Base-by-base conservation (phyloP, 2,329 filamentous ascomycete species). In the Fusarium circinatum region DNA sequence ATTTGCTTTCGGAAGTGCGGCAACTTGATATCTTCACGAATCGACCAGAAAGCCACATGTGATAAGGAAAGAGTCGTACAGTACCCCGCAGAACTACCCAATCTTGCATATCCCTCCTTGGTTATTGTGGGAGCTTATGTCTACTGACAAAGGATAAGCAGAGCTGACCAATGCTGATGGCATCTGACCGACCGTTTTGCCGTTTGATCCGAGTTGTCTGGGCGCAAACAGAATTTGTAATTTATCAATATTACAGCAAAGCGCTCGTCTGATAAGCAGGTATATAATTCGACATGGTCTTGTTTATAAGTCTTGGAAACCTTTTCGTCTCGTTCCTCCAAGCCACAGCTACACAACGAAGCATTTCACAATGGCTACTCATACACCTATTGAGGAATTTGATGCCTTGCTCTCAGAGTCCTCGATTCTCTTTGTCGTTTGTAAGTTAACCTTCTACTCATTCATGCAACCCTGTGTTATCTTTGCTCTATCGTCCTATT, bases 401-500 rank as follows among this genome's bases (percentile, higher is more conserved):
- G 18, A 34, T 14, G 0, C 11, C 30, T 34, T 51, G 6, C 48
- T 51, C 30, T 51, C 30, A 51, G 30, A 13, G 3, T 20, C 48
- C 17, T 51, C 48, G 3, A 15, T 51, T 51, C 48, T 51, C 17
- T 51, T 51, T 5, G 30, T 34, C 17, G 48, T 51, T 51, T 51
- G 30, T 51, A 24, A 51, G 48, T 34, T 0, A 8, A 2, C 12
- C 17, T n/a, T 51, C 5, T 10, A 0, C 22, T 14, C 5, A 10
- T 24, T 5, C n/a, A 0, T 5, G 8, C n/a, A 34, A 14, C 11
- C 8, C 3, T 15, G 3, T 24, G 3, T 15, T 4, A 12, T 22
- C 15, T 24, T 24, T 24, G 0, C n/a, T 24, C 4, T 7, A 3
- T 6, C 3, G 0, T 20, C 12, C n/a, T 5, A 11, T 30, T 20